Evolutionary conservation across 2,329 filamentous ascomycete species (phyloP).

Genomic region (Chaetothyriales sp.): DNA sequence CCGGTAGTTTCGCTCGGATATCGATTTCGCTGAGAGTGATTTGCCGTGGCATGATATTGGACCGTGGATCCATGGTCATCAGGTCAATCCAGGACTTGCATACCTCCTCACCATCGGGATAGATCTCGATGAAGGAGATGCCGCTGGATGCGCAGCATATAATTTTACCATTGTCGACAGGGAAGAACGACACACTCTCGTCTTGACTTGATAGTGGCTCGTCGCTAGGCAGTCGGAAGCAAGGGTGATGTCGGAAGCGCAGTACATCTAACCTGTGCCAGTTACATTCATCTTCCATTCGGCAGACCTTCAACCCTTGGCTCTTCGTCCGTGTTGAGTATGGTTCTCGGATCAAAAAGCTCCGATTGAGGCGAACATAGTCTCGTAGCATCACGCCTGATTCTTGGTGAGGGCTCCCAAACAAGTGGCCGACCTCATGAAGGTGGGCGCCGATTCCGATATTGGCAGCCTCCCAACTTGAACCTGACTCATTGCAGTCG

Average conservation of each 20-base stretch:
- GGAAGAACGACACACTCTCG: conserved; percentile 72
- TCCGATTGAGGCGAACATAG: conserved; percentile 70
- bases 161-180: conserved; percentile 62
- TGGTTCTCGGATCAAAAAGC: conserved; percentile 67
- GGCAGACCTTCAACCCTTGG: conserved; percentile 58
- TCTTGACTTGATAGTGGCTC: conserved; percentile 45
- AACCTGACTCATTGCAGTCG: conserved; percentile 73
- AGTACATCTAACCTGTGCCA: conserved; percentile 87
- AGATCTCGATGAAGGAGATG: conserved; percentile 74
- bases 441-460: conserved; percentile 87
- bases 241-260: conserved; percentile 79
- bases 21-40: conserved; percentile 62
- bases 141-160: conserved; percentile 68
- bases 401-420: conserved; percentile 82
- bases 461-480: conserved; percentile 90
- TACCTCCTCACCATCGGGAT: conserved; percentile 61
- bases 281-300: conserved; percentile 67
- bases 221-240: conserved; percentile 74
- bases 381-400: conserved; percentile 85
- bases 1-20: conserved; percentile 56
- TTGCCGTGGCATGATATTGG: conserved; percentile 50
- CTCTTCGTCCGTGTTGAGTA: conserved; percentile 78
- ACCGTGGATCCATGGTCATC: conserved; percentile 45
- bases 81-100: conserved; percentile 77
- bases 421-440: conserved; percentile 78